A percentile compares a stretch with the other conserved stretches of the same genome.
Conservation (phyloP, 257 asterid species). For the Mentha longifolia region DNA sequence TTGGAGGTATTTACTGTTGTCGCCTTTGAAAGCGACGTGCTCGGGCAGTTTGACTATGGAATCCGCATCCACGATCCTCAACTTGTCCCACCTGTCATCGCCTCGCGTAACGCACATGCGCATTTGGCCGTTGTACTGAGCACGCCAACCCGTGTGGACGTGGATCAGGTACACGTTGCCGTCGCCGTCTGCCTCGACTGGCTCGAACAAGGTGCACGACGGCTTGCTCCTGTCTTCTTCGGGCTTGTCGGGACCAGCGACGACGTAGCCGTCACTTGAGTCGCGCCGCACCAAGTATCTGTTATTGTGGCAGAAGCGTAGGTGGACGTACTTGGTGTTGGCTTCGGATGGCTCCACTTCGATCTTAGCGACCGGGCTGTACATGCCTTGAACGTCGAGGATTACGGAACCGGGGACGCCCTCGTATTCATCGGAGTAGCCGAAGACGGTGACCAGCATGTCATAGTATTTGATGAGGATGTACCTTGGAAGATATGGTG, state of each 20-base stretch:
- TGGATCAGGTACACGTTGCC: neutral
- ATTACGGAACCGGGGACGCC: no score
- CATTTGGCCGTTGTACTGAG: neutral
- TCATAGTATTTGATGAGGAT: no score
- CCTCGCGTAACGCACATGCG: neutral
- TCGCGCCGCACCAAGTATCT: no score
- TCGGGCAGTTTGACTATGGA: neutral
- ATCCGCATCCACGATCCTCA: neutral
- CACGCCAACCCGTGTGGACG: neutral
- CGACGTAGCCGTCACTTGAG: neutral
- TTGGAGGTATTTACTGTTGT: neutral
- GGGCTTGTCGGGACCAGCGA: neutral
- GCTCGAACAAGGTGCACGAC: slow-evolving; percentile 18
- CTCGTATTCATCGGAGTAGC: no score
- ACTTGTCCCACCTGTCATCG: neutral
- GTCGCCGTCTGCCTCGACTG: neutral
- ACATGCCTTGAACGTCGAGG: no score
- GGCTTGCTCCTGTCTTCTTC: neutral
- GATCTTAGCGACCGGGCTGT: no score
- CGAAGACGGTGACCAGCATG: no score
- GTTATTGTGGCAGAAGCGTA: no score
- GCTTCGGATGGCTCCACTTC: no score
- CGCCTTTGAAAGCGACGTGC: slow-evolving; percentile 3
- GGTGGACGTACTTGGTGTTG: no score
- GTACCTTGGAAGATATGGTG: no score